phyloP scores from a whole-genome alignment of 495 filamentous ascomycete species.

The Cercophora samala region DNA sequence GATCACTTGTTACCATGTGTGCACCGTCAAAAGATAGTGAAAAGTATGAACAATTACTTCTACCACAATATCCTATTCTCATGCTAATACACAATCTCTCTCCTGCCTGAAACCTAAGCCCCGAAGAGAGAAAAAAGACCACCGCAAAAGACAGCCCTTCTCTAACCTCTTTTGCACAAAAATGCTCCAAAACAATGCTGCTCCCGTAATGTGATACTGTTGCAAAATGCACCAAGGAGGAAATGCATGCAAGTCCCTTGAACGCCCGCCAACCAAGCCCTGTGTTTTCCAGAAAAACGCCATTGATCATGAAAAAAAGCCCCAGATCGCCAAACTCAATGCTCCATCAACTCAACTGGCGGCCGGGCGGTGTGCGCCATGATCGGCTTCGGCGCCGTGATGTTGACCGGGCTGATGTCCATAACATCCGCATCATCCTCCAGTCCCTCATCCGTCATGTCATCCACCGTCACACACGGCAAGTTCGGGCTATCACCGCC shows the following conservation, averaged over 20 bases:
- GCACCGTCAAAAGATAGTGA: neutral
- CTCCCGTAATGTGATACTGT: neutral
- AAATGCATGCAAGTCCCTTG: neutral
- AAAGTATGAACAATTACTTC: neutral
- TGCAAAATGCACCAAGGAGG: too few relatives aligned
- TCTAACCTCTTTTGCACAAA: neutral
- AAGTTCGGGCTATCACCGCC: slow-evolving; percentile 61
- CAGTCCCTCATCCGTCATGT: slow-evolving; percentile 60
- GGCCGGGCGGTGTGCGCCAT: slow-evolving; percentile 76
- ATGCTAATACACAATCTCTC: neutral
- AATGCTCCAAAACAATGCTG: neutral
- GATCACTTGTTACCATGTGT: neutral
- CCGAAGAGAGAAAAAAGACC: neutral
- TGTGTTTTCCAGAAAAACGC: neutral
- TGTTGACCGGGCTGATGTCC: slow-evolving; percentile 43
- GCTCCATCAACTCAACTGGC: slow-evolving; percentile 84
- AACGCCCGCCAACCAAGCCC: neutral
- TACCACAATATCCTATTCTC: neutral
- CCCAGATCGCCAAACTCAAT: slow-evolving; percentile 19
- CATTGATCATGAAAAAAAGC: neutral
- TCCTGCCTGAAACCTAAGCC: neutral
- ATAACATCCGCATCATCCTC: slow-evolving; percentile 28
- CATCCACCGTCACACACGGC: slow-evolving; percentile 87
- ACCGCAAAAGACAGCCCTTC: neutral
- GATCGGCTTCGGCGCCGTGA: slow-evolving; percentile 51